Percentiles rank a stretch among this genome's conserved stretches.
phyloP scores from a whole-genome alignment of 2,329 filamentous ascomycete genomes.

The Penicillium sp. region DNA sequence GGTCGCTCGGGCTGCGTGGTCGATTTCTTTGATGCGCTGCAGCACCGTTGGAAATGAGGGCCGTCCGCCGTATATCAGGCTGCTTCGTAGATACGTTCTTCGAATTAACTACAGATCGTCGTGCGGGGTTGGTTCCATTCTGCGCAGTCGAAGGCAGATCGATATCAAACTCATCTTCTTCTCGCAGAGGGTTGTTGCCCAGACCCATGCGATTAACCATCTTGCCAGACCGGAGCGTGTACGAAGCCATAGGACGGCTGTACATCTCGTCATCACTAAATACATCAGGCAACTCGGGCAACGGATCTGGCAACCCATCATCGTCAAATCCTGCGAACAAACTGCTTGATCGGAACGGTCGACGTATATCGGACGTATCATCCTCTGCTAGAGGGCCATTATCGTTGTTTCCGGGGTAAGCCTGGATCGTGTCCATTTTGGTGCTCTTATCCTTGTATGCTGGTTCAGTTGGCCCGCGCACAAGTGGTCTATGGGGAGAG shows the following conservation, averaged over 20 bases:
- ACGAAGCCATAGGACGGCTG: conserved; percentile 42
- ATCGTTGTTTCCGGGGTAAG: conserved; percentile 76
- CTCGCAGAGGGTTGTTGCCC: conserved; percentile 31
- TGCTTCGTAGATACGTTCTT: conserved; percentile 42
- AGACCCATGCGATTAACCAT: conserved; percentile 35
- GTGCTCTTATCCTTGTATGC: conserved; percentile 44
- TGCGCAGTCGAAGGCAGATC: conserved; percentile 18
- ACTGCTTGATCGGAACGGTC: conserved; percentile 73
- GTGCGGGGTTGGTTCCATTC: conserved; percentile 14
- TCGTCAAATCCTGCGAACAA: conserved; percentile 81
- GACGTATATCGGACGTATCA: conserved; percentile 58
- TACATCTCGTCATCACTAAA: conserved; percentile 42
- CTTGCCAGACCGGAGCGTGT: conserved; percentile 40
- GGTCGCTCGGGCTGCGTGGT: conserved; percentile 47
- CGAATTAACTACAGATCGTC: conserved; percentile 35
- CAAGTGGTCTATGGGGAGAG: conserved; percentile 25
- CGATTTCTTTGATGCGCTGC: conserved; percentile 64
- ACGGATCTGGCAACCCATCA: conserved; percentile 31
- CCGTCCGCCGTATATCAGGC: conserved; percentile 69
- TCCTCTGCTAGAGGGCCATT: conserved; percentile 65
- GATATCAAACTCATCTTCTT: conserved; percentile 36
- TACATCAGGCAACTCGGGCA: conserved; percentile 30
- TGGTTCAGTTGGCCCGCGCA: conserved; percentile 20
- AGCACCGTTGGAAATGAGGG: conserved; percentile 76
- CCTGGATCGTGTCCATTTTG: conserved; percentile 52